These are phyloP conservation scores for Sarocladium strictum DNA, from an alignment of 2,329 filamentous ascomycete genomes.

Conservation along the genomic window DNA sequence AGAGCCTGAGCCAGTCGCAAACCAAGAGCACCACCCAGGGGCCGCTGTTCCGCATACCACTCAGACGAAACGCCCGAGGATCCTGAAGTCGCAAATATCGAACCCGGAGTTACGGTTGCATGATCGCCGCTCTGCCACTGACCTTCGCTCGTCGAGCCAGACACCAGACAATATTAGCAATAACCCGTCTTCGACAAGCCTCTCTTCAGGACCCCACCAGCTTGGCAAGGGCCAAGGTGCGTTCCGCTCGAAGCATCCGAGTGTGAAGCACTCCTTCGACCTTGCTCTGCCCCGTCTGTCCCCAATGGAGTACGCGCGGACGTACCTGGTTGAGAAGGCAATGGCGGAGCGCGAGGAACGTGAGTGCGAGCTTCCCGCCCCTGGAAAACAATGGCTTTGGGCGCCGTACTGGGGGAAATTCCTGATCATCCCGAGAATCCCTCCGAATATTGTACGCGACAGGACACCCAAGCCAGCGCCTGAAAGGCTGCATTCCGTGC, in stretches of 20 bases:
- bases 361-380: slow-evolving; percentile 23
- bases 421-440: slow-evolving; percentile 28
- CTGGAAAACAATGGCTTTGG: slow-evolving; percentile 27
- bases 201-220: no score
- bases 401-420: slow-evolving; percentile 29
- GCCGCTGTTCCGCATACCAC: slow-evolving; percentile 4
- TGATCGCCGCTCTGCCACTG: background rate
- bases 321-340: slow-evolving; percentile 28
- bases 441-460: slow-evolving; percentile 19
- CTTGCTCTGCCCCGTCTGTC: slow-evolving; percentile 27
- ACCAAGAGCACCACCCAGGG: slow-evolving; percentile 13
- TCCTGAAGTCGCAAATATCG: slow-evolving; percentile 20
- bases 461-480: background rate
- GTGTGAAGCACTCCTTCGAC: background rate
- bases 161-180: background rate
- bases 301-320: slow-evolving; percentile 33
- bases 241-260: background rate
- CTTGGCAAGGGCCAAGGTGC: no score
- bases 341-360: slow-evolving; percentile 19
- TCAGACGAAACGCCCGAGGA: slow-evolving; percentile 15
- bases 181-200: background rate
- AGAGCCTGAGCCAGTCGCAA: background rate
- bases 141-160: background rate
- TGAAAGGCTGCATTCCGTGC: background rate
- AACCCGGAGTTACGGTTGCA: slow-evolving; percentile 15